Evolutionary conservation across 192 early-diverging fungal species (phyloP).

Genomic region (Tieghemiomyces parasiticus): DNA sequence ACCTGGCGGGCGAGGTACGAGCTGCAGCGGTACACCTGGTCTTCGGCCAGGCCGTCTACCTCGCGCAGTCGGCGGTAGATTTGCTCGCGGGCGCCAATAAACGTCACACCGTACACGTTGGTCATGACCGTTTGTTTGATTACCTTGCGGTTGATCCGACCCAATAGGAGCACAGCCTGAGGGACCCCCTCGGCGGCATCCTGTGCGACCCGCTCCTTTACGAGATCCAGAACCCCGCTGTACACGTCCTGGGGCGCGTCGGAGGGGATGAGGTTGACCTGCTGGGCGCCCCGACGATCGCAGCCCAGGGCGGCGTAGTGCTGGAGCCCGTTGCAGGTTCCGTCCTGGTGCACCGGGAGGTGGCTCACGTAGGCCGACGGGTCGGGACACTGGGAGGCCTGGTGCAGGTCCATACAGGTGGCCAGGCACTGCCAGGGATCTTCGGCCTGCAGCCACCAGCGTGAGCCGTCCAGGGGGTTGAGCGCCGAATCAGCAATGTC

Average conservation of each 20-base stretch:
- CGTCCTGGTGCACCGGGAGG: conserved; percentile 91
- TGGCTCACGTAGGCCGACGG: conserved; percentile 54
- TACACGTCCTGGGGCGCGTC: conserved; percentile 89
- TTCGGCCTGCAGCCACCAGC: conserved; percentile 84
- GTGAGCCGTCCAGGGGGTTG: conserved; percentile 54
- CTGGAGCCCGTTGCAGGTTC: conserved; percentile 95
- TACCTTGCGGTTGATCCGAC: conserved; percentile 74
- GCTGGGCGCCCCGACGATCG: conserved; percentile 68
- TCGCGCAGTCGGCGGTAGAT: conserved; percentile 76
- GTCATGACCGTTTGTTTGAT: conserved; percentile 99
- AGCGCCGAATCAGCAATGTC: conserved; percentile 73
- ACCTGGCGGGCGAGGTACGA: conserved; percentile 67
- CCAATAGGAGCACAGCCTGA: conserved; percentile 45
- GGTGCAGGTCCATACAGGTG: conserved; percentile 69
- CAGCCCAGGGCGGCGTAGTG: conserved; percentile 96
- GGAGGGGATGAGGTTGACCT: conserved; percentile 76
- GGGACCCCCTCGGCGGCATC: conserved; percentile 44
- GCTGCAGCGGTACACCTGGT: conserved; percentile 32
- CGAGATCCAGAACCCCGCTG: conserved; percentile 66
- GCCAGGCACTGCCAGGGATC: conserved; percentile 91
- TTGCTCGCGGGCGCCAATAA: conserved; percentile 81
- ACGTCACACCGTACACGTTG: conserved; percentile 96
- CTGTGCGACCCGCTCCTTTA: conserved; percentile 48
- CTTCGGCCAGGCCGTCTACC: conserved; percentile 45
- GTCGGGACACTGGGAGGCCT: conserved; percentile 52